Percentiles rank a stretch among this genome's conserved stretches.
phyloP scores from a whole-genome alignment of 192 early-diverging fungal species.

The Coemansia sp. region DNA sequence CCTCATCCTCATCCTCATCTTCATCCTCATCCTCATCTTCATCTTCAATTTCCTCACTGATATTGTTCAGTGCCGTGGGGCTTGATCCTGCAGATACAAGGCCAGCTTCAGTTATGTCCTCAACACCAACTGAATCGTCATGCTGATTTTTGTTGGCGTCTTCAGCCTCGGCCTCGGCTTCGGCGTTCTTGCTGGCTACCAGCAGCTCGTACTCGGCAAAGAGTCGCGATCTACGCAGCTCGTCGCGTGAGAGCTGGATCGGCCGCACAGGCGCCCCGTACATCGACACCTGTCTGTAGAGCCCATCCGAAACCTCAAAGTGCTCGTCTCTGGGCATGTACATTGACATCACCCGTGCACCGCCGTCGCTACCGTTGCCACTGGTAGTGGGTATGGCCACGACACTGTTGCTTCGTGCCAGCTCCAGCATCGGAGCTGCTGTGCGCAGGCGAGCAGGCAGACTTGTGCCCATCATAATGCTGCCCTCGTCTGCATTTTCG shows the following conservation, averaged over 20 bases:
- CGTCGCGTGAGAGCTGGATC: slow-evolving; percentile 49
- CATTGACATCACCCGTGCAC: slow-evolving; percentile 22
- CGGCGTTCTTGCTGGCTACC: slow-evolving; percentile 26
- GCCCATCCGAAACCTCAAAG: slow-evolving; percentile 3
- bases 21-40: not conserved
- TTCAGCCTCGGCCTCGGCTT: slow-evolving; percentile 30
- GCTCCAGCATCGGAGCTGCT: not conserved
- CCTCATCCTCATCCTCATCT: not conserved
- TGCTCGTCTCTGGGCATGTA: slow-evolving; percentile 20
- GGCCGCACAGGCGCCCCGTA: slow-evolving; percentile 23
- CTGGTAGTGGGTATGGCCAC: too few species aligned
- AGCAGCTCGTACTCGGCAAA: slow-evolving; percentile 53
- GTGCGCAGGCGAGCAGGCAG: slow-evolving; percentile 5
- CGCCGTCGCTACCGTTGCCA: not conserved
- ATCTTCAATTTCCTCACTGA: not conserved
- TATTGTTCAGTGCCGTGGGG: not conserved
- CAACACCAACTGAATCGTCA: not conserved
- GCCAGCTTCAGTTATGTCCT: not conserved
- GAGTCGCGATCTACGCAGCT: slow-evolving; percentile 37
- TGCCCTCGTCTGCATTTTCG: not conserved
- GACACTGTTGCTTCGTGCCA: not conserved
- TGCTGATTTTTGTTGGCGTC: slow-evolving; percentile 10
- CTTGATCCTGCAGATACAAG: not conserved
- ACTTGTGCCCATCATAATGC: not conserved
- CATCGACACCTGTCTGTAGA: slow-evolving; percentile 37